phyloP scores from a whole-genome alignment of 768 basidiomycete species.

The Boletus pseudopeckii region DNA sequence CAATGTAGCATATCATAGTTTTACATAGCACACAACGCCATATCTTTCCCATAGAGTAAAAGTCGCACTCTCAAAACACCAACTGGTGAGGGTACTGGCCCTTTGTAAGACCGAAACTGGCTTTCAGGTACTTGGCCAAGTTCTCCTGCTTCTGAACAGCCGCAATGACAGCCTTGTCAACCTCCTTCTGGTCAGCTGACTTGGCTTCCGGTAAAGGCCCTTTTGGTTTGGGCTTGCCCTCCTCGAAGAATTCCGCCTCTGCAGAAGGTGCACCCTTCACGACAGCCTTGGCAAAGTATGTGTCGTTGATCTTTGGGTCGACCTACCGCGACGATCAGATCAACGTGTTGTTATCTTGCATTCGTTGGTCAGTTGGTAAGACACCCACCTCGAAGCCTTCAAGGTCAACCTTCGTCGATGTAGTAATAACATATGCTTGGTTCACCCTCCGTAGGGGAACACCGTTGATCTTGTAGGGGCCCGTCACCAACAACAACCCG shows the following conservation, averaged over 20 bases:
- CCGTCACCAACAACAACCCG: constrained; percentile 92
- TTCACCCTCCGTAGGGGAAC: constrained; percentile 97
- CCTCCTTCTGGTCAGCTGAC: constrained; percentile 85
- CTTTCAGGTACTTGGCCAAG: constrained; percentile 89
- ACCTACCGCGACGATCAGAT: constrained; percentile 44
- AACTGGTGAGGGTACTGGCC: constrained; percentile 96
- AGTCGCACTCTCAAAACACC: constrained; percentile 60
- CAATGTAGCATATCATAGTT: constrained; percentile 25
- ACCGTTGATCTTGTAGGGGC: constrained; percentile 97
- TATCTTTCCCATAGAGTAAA: constrained; percentile 15
- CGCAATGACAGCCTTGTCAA: constrained; percentile 75
- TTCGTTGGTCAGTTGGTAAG: not conserved
- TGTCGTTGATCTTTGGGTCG: constrained; percentile 87
- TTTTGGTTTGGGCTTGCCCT: constrained; percentile 89
- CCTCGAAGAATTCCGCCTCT: constrained; percentile 96
- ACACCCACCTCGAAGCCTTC: constrained; percentile 64
- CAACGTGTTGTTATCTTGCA: not conserved
- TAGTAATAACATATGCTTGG: constrained; percentile 98
- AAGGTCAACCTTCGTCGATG: constrained; percentile 90
- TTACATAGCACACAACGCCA: constrained; percentile 19
- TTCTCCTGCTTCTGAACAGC: constrained; percentile 89
- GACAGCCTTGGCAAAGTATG: constrained; percentile 85
- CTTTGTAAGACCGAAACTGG: constrained; percentile 92
- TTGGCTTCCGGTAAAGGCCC: constrained; percentile 83
- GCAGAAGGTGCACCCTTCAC: constrained; percentile 71